Conservation (phyloP, 2,329 filamentous ascomycete species). For the Piedraia hortae region DNA sequence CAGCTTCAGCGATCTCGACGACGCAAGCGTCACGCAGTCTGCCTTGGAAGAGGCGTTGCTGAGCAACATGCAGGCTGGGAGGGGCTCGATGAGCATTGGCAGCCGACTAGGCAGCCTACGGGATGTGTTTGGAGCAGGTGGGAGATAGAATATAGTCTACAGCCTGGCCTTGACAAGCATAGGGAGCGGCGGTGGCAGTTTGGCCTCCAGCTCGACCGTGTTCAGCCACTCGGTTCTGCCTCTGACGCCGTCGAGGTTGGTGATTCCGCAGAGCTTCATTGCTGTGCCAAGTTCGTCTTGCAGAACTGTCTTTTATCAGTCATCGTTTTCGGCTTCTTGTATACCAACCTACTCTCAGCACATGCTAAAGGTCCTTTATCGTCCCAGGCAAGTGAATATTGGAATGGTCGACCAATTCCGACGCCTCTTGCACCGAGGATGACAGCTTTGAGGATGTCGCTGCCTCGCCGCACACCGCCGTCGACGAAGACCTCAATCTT, state of each 20-base stretch:
- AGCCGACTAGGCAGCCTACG: conserved; percentile 30
- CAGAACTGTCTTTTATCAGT: conserved; percentile 11
- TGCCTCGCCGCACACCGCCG: conserved; percentile 34
- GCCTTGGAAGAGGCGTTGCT: conserved; percentile 53
- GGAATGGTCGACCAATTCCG: conserved; percentile 32
- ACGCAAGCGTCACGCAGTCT: conserved; percentile 55
- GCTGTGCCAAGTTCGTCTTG: conserved; percentile 35
- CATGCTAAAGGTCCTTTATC: too few species aligned
- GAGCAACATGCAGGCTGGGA: conserved; percentile 31
- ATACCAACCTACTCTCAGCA: background rate
- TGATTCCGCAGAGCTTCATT: conserved; percentile 38
- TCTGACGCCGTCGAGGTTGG: conserved; percentile 30
- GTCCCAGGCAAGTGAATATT: conserved; percentile 30
- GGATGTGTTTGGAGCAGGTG: conserved; percentile 4
- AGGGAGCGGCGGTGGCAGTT: conserved; percentile 12
- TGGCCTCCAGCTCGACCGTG: conserved; percentile 22
- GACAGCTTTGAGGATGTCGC: conserved; percentile 39
- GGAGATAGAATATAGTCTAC: conserved; percentile 1
- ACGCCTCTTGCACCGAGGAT: conserved; percentile 34
- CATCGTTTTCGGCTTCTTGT: background rate
- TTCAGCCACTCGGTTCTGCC: conserved; percentile 29
- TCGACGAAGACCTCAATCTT: conserved; percentile 35
- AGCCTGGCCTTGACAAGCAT: background rate
- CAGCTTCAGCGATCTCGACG: conserved; percentile 65
- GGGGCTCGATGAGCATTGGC: conserved; percentile 4